These are phyloP conservation scores for Plasmodium knowlesi DNA, from an alignment of 169 alveolate species.

Conservation along the genomic window DNA sequence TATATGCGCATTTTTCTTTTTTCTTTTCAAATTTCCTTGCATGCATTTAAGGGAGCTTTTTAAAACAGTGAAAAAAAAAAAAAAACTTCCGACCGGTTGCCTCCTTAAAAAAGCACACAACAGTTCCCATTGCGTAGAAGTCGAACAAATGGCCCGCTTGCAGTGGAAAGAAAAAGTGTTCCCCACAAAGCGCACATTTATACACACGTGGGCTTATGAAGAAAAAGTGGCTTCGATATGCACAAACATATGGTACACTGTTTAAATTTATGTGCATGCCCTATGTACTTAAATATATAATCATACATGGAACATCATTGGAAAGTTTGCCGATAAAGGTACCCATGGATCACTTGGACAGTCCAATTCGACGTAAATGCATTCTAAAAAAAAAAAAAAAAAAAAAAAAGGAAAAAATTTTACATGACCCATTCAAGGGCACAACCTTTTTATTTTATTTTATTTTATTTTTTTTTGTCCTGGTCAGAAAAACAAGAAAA, in stretches of 20 bases:
- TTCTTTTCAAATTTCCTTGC: background rate
- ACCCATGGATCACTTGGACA: background rate
- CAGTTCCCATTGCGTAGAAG: background rate
- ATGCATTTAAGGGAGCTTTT: background rate
- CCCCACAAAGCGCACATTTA: background rate
- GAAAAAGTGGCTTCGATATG: background rate
- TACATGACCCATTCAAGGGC: background rate
- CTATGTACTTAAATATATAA: too few relatives aligned
- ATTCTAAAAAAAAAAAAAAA: background rate
- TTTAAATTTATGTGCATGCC: background rate
- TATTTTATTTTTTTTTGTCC: background rate
- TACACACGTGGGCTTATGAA: background rate
- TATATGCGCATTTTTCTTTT: background rate
- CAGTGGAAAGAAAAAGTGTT: background rate
- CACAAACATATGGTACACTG: background rate
- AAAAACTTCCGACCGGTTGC: background rate
- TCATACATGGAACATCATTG: background rate
- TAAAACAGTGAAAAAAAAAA: background rate
- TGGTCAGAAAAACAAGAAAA: background rate
- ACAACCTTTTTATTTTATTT: background rate
- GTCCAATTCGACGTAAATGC: background rate
- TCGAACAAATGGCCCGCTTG: background rate
- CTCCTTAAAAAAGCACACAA: background rate
- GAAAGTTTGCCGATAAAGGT: background rate
- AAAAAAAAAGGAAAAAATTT: background rate